Base-by-base conservation (phyloP, 2,329 filamentous ascomycete genomes). In the Xylariaceae sp. region DNA sequence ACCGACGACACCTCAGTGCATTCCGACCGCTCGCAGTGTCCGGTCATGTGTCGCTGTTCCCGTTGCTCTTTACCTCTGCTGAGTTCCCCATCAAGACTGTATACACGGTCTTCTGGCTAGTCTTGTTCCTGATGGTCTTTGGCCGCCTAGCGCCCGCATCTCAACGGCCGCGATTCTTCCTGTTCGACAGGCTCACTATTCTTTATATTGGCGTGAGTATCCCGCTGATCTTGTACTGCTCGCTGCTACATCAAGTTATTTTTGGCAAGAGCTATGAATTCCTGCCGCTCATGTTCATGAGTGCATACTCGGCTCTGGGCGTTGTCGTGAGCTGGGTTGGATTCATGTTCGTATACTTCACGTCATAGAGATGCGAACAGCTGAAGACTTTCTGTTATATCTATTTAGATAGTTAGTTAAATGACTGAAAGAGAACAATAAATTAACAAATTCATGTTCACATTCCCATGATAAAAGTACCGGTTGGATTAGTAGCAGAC, bases 281-380 rank as follows among this genome's bases (percentile, higher is more conserved):
- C 74, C 75, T 99, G 57, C 94, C 94, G 30, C 78, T 97, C 67
- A 97, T 99, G 93, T 94, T 97, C 72, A 97, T 88, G 67, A 97
- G 93, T 78, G 89, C 90, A 10, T 99, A 97, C 74, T 90, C 89
- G 39, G 94, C 94, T 3, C 79, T 97, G 59, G 94, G 94, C n/a
- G 92, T 97, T 0, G 86, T 97, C 15, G 92, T 91, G 2, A 97
- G 94, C 75, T 97, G 93, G 93, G 70, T 97, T 47, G 92, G 94
- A 8, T 97, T 96, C 73, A 85, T 92, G 77, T 89, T 96, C 37
- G 92, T 97, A 54, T 97, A 93, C 75, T 92, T 97, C 69, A 79
- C 81, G 5, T 81, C 80, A 39, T 83, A 74, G 60, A 17, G 17
- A 34, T 34, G 15, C 5, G 47, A 35, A n/a, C 42, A 37, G 37